Base-by-base conservation (phyloP, 73 alveolate species). In the Paramecium sexaurelia region DNA sequence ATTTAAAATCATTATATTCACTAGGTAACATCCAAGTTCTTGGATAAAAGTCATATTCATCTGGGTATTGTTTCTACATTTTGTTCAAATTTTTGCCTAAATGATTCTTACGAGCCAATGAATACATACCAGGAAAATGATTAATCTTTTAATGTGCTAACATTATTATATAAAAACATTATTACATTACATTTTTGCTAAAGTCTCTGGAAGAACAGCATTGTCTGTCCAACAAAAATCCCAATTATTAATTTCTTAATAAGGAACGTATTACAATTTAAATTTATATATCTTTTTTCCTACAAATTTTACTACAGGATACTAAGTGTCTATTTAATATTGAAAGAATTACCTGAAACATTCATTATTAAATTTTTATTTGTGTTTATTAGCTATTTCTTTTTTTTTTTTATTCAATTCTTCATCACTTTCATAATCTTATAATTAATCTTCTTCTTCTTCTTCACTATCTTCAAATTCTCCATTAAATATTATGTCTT, bases 1-100 rank as follows among this genome's bases (percentile, higher is more conserved):
- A 71, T 92, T 93, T 94, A 68, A 96, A 95, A 84, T 95, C 98
- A 26, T 88, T 71, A 19, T 92, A 69, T 43, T 96, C 99, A 45
- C 95, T 75, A 29, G 99, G 99, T n/a, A 96, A 85, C 10, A 96
- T 78, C 98, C 98, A 96, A 15, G 99, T 96, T 66, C 88, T 84
- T 0, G 99, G 99, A 91, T 94, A 96, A 92, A 96, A 96, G 92
- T 91, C 92, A 86, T 68, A 96, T 40, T 96, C 97, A 13, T 92
- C 85, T 10, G 96, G 98, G 51, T 86, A 96, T 41, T 69, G 78
- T 41, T 94, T 88, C 47, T 96, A 75, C 98, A 96, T 94, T 61
- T 92, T 94, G 92, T 85, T 92, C 33, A 96, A 73, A 85, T 96
- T 95, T 24, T 92, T 87, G 27, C 96, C 99, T 8, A 96, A 55